Evolutionary conservation across 75 land plant species (phyloP).

Genomic region (Cryptomeria japonica): DNA sequence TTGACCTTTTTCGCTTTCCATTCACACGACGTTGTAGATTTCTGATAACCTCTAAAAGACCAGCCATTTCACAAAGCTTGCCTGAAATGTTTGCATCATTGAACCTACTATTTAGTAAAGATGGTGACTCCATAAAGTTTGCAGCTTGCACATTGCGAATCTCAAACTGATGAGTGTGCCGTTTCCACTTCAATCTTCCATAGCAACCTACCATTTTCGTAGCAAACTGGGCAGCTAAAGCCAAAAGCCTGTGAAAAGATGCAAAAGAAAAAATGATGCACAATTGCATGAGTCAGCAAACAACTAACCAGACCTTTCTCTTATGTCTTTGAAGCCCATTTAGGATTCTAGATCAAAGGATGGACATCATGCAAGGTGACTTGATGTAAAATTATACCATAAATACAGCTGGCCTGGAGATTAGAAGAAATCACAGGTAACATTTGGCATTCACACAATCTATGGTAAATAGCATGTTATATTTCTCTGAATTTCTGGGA

Average conservation of each 20-base stretch:
- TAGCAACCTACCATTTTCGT: slow-evolving; percentile 76
- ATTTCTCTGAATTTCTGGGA: neutral
- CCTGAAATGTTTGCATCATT: slow-evolving; percentile 19
- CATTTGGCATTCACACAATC: neutral
- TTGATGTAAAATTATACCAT: neutral
- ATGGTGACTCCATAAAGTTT: slow-evolving; percentile 3
- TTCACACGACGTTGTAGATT: slow-evolving; percentile 64
- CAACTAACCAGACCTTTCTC: neutral
- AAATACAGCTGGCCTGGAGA: neutral
- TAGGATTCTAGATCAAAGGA: neutral
- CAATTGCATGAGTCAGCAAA: neutral
- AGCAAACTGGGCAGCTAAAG: slow-evolving; percentile 71
- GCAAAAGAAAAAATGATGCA: neutral
- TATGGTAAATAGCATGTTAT: neutral
- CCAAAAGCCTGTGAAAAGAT: slow-evolving; percentile 60
- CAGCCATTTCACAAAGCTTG: slow-evolving; percentile 68
- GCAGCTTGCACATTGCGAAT: neutral
- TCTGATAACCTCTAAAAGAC: slow-evolving; percentile 73
- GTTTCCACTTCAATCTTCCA: slow-evolving; percentile 42
- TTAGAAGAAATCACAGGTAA: neutral
- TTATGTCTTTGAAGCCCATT: neutral
- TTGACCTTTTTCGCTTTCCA: slow-evolving; percentile 49
- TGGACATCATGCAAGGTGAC: neutral
- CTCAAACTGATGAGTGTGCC: neutral
- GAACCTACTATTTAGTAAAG: neutral